Evolutionary conservation across 2,329 filamentous ascomycete genomes (phyloP).

Genomic region (Diplocarpon mali): DNA sequence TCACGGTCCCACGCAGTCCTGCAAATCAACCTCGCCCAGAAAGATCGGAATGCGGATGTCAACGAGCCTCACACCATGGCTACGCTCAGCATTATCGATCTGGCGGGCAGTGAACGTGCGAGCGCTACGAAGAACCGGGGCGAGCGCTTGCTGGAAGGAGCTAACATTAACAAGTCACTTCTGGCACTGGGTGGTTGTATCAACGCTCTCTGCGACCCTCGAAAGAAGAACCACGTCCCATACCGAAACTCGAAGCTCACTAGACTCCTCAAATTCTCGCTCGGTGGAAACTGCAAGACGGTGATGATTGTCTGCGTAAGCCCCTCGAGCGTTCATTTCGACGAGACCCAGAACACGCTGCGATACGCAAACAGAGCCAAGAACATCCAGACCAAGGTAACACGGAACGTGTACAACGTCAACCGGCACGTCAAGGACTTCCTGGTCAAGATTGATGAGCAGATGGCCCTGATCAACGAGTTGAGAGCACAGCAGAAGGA

Average conservation of each 20-base stretch:
- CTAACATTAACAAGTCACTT: slow-evolving; percentile 98
- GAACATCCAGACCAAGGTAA: slow-evolving; percentile 99
- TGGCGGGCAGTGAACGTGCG: slow-evolving; percentile 90
- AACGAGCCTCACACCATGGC: slow-evolving; percentile 97
- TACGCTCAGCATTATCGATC: slow-evolving; percentile 93
- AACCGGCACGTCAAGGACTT: slow-evolving; percentile 99
- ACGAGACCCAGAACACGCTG: slow-evolving; percentile 95
- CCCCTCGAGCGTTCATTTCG: slow-evolving; percentile 90
- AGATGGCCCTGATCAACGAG: slow-evolving; percentile 94
- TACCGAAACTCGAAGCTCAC: slow-evolving; percentile 98
- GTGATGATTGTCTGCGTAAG: slow-evolving; percentile 99
- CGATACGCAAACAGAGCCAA: slow-evolving; percentile 96
- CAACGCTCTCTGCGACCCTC: slow-evolving; percentile 89
- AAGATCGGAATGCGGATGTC: slow-evolving; percentile 83
- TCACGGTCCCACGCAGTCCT: slow-evolving; percentile 95
- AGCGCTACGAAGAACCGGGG: slow-evolving; percentile 95
- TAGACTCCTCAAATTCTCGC: slow-evolving; percentile 86
- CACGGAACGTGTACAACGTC: slow-evolving; percentile 97
- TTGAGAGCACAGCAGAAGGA: slow-evolving; percentile 89
- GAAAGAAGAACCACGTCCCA: slow-evolving; percentile 86
- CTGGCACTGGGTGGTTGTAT: slow-evolving; percentile 93
- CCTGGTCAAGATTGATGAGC: slow-evolving; percentile 97
- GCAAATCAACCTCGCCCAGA: slow-evolving; percentile 91
- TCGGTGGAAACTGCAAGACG: slow-evolving; percentile 96
- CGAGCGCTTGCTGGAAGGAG: slow-evolving; percentile 81